These are phyloP conservation scores for Termitomyces sp. DNA, from an alignment of 768 basidiomycete species.

Conservation along the genomic window DNA sequence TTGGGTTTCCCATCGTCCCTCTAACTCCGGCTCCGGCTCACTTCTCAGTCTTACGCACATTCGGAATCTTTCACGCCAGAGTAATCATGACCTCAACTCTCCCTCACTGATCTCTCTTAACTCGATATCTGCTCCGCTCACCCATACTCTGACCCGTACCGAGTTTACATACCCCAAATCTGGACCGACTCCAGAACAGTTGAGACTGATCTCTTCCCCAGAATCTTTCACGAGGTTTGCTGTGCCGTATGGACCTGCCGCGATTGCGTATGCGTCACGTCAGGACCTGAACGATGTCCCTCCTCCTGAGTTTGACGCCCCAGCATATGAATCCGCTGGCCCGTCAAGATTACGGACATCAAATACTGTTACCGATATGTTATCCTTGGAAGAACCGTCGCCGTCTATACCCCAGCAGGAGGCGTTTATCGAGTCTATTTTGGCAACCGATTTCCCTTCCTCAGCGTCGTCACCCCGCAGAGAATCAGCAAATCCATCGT, in stretches of 20 bases:
- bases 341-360: slow-evolving; percentile 23
- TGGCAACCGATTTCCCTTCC: background rate
- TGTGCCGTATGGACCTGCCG: slow-evolving; percentile 71
- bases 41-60: slow-evolving; percentile 38
- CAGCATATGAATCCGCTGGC: slow-evolving; percentile 15
- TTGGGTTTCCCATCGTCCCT: slow-evolving; percentile 23
- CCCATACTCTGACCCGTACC: slow-evolving; percentile 66
- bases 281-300: slow-evolving; percentile 33
- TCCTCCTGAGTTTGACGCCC: slow-evolving; percentile 50
- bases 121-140: slow-evolving; percentile 71
- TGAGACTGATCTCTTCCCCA: slow-evolving; percentile 64
- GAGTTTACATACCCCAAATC: slow-evolving; percentile 63
- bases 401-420: slow-evolving; percentile 1
- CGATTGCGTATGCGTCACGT: slow-evolving; percentile 54
- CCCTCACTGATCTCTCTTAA: slow-evolving; percentile 67
- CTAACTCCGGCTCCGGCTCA: slow-evolving; percentile 26
- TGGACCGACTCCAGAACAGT: slow-evolving; percentile 57
- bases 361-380: slow-evolving; percentile 17
- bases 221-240: slow-evolving; percentile 67
- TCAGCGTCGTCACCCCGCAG: background rate
- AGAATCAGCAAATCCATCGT: background rate
- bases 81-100: slow-evolving; percentile 45
- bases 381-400: background rate
- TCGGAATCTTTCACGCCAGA: slow-evolving; percentile 45
- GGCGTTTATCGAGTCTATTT: background rate